Evolutionary conservation across 202 grass and related monocot species (phyloP).

Genomic region (Thinopyrum obtusiflorum): DNA sequence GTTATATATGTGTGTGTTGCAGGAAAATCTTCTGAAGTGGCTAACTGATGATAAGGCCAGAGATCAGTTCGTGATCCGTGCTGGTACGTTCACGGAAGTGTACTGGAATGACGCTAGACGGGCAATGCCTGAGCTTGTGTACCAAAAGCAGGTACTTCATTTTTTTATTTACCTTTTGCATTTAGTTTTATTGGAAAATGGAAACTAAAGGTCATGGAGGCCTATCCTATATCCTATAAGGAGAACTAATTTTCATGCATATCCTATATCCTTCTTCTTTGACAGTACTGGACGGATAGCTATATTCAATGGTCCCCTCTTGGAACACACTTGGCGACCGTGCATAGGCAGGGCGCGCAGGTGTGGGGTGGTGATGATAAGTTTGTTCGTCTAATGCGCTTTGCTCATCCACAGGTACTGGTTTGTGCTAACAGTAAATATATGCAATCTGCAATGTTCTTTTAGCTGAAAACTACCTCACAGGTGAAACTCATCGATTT

Average conservation of each 20-base stretch:
- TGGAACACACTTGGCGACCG: constrained; percentile 87
- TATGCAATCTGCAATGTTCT: not conserved
- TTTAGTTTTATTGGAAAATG: not conserved
- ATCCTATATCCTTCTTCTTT: constrained; percentile 21
- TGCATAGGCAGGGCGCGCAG: constrained; percentile 78
- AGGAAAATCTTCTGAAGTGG: constrained; percentile 91
- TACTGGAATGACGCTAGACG: constrained; percentile 94
- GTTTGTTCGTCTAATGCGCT: constrained; percentile 69
- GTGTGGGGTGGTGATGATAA: constrained; percentile 87
- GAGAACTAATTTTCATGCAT: constrained; percentile 5
- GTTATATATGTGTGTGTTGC: not conserved
- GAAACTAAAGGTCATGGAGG: not conserved
- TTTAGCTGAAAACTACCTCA: constrained; percentile 38
- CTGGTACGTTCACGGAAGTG: constrained; percentile 77
- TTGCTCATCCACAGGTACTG: constrained; percentile 67
- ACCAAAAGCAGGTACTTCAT: constrained; percentile 72
- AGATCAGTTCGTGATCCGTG: constrained; percentile 89
- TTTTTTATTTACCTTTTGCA: constrained; percentile 15
- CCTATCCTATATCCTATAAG: not conserved
- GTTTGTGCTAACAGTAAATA: not conserved
- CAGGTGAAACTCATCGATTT: constrained; percentile 93
- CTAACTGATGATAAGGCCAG: constrained; percentile 77
- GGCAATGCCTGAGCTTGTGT: constrained; percentile 67
- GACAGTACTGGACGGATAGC: constrained; percentile 81
- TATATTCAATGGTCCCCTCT: constrained; percentile 89